phyloP scores from a whole-genome alignment of 1,139 yeast genomes.

The Debaryomycetaceae sp. region DNA sequence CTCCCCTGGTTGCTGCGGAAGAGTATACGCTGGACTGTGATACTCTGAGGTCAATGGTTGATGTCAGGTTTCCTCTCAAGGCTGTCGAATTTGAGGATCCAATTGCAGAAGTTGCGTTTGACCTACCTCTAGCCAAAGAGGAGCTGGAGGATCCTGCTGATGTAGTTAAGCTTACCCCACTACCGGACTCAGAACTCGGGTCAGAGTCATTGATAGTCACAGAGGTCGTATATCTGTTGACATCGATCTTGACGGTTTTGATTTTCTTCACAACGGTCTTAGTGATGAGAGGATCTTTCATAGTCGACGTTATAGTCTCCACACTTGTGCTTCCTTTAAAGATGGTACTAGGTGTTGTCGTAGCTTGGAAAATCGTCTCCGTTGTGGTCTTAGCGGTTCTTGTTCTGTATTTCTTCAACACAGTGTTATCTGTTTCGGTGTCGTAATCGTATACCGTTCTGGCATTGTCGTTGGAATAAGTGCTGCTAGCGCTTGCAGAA shows the following conservation, averaged over 20 bases:
- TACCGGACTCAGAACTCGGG: background rate
- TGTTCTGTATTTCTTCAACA: slow-evolving; percentile 11
- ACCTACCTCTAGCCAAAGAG: too few relatives aligned
- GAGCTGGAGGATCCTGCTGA: background rate
- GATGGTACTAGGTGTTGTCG: slow-evolving; percentile 19
- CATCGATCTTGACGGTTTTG: background rate
- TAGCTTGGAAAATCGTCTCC: slow-evolving; percentile 17
- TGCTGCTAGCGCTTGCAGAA: background rate
- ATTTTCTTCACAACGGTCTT: slow-evolving; percentile 7
- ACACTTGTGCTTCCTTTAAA: slow-evolving; percentile 15
- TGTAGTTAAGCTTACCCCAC: background rate
- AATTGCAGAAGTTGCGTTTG: too few relatives aligned
- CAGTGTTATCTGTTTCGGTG: slow-evolving; percentile 13
- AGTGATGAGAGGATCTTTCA: slow-evolving; percentile 26
- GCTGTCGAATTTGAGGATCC: background rate
- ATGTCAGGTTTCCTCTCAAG: background rate
- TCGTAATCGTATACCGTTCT: slow-evolving; percentile 13
- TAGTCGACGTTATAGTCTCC: slow-evolving; percentile 18
- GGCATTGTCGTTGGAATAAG: slow-evolving; percentile 1
- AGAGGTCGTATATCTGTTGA: background rate
- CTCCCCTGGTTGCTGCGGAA: background rate
- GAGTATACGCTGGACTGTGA: background rate
- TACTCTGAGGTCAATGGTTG: slow-evolving; percentile 3
- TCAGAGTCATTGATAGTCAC: background rate
- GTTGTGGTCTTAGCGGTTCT: slow-evolving; percentile 23